Percentiles rank a stretch among this genome's conserved stretches.
Conservation (phyloP, 257 asterid genomes). For the Linaria vulgaris region DNA sequence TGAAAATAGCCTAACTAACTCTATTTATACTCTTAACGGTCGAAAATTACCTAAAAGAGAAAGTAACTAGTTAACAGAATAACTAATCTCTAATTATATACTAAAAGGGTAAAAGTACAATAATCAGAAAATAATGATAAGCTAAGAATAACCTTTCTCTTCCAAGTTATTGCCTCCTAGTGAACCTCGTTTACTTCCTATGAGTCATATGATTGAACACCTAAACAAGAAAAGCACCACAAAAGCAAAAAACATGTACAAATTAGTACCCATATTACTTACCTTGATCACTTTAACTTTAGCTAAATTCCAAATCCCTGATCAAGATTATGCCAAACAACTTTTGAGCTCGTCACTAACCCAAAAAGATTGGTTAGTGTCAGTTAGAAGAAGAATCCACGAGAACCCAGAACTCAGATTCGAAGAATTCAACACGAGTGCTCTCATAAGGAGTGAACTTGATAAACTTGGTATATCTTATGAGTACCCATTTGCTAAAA, state of each 20-base stretch:
- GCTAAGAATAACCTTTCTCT: no score
- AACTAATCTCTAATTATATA: no score
- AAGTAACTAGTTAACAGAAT: no score
- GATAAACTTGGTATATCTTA: conserved; percentile 58
- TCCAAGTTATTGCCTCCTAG: not conserved
- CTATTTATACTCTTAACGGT: no score
- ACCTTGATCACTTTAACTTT: conserved; percentile 21
- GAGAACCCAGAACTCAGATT: conserved; percentile 80
- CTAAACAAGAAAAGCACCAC: no score
- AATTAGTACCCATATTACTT: conserved; percentile 19
- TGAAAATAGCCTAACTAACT: no score
- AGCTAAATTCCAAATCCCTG: conserved; percentile 14
- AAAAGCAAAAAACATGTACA: no score
- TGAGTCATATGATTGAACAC: not conserved
- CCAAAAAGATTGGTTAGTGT: conserved; percentile 55
- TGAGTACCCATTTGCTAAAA: conserved; percentile 69
- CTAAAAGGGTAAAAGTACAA: no score
- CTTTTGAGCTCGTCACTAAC: conserved; percentile 51
- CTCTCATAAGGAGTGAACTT: conserved; percentile 68
- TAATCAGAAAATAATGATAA: no score
- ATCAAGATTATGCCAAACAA: conserved; percentile 44
- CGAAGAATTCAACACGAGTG: conserved; percentile 73
- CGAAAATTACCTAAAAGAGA: no score
- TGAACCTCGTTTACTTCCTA: conserved; percentile 19
- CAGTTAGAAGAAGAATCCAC: conserved; percentile 72